Conservation (phyloP, 345 rosid genomes). For the Pistacia atlantica region DNA sequence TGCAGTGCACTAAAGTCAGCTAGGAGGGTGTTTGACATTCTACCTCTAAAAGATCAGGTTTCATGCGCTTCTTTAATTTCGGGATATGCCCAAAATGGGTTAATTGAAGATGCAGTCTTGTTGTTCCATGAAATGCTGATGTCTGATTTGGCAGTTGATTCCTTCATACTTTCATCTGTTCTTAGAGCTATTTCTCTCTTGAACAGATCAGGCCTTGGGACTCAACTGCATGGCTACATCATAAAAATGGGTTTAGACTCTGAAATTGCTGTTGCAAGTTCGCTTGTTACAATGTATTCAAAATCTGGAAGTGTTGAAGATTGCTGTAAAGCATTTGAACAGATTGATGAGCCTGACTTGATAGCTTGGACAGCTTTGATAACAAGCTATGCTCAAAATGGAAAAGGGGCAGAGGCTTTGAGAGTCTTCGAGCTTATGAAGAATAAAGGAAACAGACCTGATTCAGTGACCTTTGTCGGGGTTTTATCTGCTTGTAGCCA, state of each 20-base stretch:
- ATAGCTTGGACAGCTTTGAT: constrained; percentile 76
- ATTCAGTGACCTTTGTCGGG: too few species aligned
- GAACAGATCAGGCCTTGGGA: constrained; percentile 50
- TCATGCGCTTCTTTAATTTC: constrained; percentile 62
- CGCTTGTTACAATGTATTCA: constrained; percentile 69
- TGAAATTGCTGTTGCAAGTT: constrained; percentile 67
- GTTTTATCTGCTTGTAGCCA: too few species aligned
- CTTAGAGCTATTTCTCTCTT: constrained; percentile 48
- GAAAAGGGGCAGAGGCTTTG: constrained; percentile 66
- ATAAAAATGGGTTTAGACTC: constrained; percentile 56
- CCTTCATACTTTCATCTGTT: constrained; percentile 59
- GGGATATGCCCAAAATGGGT: constrained; percentile 59
- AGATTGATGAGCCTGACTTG: constrained; percentile 62
- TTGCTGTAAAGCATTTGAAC: constrained; percentile 54
- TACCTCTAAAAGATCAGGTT: constrained; percentile 55
- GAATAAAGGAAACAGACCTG: too few species aligned
- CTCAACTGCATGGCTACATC: constrained; percentile 59
- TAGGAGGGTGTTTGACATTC: constrained; percentile 57
- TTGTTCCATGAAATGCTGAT: constrained; percentile 49
- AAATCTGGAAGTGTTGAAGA: constrained; percentile 69
- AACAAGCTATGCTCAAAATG: constrained; percentile 72
- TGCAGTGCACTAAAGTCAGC: constrained; percentile 55
- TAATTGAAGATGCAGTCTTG: constrained; percentile 50
- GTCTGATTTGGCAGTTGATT: constrained; percentile 45
- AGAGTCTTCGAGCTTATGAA: constrained; percentile 24